A percentile compares a stretch with the other conserved stretches of the same genome.
phyloP scores from a whole-genome alignment of 768 basidiomycete genomes.

The Termitomyces titanicus region DNA sequence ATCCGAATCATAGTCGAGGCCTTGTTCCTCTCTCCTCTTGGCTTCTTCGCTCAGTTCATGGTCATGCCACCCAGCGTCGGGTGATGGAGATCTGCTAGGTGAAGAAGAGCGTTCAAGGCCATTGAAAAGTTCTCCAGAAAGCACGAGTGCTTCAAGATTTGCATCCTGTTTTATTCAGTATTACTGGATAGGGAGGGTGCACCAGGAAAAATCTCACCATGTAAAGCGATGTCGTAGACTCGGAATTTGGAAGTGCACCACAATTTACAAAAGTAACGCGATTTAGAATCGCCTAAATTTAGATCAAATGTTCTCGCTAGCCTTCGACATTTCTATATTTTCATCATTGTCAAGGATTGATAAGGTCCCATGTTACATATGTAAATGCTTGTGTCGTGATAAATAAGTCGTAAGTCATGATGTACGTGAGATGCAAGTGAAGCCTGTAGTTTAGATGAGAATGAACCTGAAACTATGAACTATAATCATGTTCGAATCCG shows the following conservation, averaged over 20 bases:
- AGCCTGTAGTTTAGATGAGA: neutral
- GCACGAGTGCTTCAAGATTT: constrained; percentile 25
- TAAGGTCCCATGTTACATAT: too few species aligned
- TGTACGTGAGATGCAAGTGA: constrained; percentile 1
- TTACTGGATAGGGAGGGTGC: neutral
- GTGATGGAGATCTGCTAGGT: constrained; percentile 61
- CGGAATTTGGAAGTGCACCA: neutral
- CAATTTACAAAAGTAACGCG: too few species aligned
- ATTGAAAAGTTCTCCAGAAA: constrained; percentile 72
- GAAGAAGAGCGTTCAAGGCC: constrained; percentile 52
- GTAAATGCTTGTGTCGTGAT: neutral
- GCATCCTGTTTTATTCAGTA: constrained; percentile 16
- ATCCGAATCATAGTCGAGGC: constrained; percentile 44
- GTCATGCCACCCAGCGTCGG: constrained; percentile 53
- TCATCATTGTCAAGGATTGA: too few species aligned
- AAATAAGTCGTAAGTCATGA: neutral
- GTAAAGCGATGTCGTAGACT: neutral
- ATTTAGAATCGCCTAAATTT: constrained; percentile 5
- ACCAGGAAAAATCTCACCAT: constrained; percentile 5
- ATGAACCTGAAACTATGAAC: neutral
- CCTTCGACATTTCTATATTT: too few species aligned
- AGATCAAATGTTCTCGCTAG: too few species aligned
- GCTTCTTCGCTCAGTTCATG: constrained; percentile 41
- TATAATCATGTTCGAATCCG: constrained; percentile 44
- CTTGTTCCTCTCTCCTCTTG: constrained; percentile 28